Conservation (phyloP, 2,329 filamentous ascomycete species). For the Fonsecaea pedrosoi region DNA sequence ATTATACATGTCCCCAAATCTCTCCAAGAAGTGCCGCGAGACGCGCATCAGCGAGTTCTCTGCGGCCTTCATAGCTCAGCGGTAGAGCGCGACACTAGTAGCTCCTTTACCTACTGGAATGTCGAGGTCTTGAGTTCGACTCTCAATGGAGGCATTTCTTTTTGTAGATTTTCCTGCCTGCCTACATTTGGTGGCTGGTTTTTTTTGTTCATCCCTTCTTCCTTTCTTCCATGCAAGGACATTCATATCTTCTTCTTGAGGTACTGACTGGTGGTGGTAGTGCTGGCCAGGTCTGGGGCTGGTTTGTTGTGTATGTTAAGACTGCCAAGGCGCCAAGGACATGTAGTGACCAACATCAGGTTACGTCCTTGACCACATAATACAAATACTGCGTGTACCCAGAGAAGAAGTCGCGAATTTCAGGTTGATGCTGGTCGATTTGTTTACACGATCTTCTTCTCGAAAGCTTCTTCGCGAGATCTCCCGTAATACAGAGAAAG, state of each 20-base stretch:
- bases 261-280: no score
- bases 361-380: no score
- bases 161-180: neutral
- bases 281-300: neutral
- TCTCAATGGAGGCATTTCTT: slow-evolving; percentile 5
- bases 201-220: neutral
- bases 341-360: neutral
- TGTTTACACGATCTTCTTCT: no score
- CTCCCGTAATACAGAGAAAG: no score
- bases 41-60: neutral
- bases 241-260: no score
- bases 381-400: no score
- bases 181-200: neutral
- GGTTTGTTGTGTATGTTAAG: neutral
- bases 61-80: slow-evolving; percentile 5
- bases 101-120: neutral
- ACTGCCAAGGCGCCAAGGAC: neutral
- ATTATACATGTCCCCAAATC: neutral
- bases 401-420: no score
- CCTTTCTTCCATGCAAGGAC: neutral
- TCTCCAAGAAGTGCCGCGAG: slow-evolving; percentile 2
- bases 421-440: no score
- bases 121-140: slow-evolving; percentile 7
- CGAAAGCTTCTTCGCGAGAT: no score
- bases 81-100: slow-evolving; percentile 9